Conservation (phyloP, 225 moss, liverwort and hornwort genomes). For the Polytrichum formosum region DNA sequence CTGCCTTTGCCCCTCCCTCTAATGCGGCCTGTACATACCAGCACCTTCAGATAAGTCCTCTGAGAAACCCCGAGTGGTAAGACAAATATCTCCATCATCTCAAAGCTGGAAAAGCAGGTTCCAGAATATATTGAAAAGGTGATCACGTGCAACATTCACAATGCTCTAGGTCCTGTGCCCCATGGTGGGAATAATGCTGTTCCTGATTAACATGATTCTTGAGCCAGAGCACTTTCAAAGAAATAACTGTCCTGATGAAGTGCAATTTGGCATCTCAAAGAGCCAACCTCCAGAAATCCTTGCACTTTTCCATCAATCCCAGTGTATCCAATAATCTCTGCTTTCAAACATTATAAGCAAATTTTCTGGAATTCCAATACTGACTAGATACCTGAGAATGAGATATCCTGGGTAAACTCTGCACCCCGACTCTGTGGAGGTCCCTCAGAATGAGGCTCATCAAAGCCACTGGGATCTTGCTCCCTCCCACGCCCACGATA, state of each 20-base stretch:
- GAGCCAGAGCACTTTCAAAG: not conserved
- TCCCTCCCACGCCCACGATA: slow-evolving; percentile 93
- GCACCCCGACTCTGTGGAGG: slow-evolving; percentile 69
- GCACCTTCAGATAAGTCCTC: not conserved
- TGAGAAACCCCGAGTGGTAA: not conserved
- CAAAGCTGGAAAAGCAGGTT: not conserved
- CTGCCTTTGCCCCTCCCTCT: slow-evolving; percentile 94
- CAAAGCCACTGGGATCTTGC: slow-evolving; percentile 84
- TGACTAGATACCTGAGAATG: slow-evolving; percentile 35
- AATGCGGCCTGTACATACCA: slow-evolving; percentile 25
- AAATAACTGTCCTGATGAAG: not conserved
- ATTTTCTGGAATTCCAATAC: not conserved
- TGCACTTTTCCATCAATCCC: not conserved
- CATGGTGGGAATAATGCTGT: not conserved
- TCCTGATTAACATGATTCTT: not conserved
- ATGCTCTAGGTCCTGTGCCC: not conserved
- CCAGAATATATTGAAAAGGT: not conserved
- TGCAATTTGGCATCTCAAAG: not conserved
- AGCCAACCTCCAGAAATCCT: not conserved
- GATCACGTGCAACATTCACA: not conserved
- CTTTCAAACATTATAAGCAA: too few relatives aligned
- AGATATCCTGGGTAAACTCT: slow-evolving; percentile 36
- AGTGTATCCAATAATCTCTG: not conserved
- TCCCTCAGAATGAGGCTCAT: slow-evolving; percentile 68
- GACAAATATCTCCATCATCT: not conserved